Conservation (phyloP, 164 flowering plant species). For the Vitis rotundifolia region DNA sequence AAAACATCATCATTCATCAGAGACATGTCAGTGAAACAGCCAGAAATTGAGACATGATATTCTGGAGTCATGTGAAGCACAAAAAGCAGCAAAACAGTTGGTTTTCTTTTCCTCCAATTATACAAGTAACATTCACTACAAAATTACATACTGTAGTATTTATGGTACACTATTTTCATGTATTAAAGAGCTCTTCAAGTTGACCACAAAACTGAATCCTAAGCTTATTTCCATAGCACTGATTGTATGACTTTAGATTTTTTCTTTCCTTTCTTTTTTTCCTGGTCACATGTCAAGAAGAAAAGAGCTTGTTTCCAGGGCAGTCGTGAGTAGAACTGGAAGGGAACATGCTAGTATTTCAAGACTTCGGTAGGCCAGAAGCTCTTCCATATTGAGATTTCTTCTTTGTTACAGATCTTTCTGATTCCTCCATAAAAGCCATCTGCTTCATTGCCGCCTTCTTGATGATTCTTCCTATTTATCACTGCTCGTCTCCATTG, state of each 20-base stretch:
- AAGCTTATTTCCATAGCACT: slow-evolving; percentile 4
- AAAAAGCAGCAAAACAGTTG: too few relatives aligned
- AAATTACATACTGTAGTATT: too few relatives aligned
- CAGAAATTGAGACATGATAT: too few relatives aligned
- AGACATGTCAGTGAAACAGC: too few relatives aligned
- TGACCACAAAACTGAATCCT: too few relatives aligned
- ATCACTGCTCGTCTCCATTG: slow-evolving; percentile 48
- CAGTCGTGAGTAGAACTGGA: neutral
- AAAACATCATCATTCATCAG: too few relatives aligned
- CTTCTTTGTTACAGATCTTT: slow-evolving; percentile 37
- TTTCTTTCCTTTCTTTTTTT: neutral
- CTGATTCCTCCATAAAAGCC: slow-evolving; percentile 63
- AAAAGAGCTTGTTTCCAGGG: neutral
- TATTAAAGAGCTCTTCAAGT: too few relatives aligned
- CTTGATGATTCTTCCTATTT: slow-evolving; percentile 45
- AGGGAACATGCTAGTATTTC: slow-evolving; percentile 10
- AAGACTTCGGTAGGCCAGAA: slow-evolving; percentile 27
- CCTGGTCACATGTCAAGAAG: neutral
- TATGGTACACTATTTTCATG: too few relatives aligned
- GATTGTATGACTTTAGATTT: neutral
- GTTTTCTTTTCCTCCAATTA: too few relatives aligned
- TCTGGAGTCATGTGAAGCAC: too few relatives aligned
- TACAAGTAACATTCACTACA: too few relatives aligned
- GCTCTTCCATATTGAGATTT: slow-evolving; percentile 46
- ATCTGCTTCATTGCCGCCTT: slow-evolving; percentile 48